Evolutionary conservation across 1,139 yeast genomes (phyloP).

Genomic region (Hemisphaericaspora xylofermentans): DNA sequence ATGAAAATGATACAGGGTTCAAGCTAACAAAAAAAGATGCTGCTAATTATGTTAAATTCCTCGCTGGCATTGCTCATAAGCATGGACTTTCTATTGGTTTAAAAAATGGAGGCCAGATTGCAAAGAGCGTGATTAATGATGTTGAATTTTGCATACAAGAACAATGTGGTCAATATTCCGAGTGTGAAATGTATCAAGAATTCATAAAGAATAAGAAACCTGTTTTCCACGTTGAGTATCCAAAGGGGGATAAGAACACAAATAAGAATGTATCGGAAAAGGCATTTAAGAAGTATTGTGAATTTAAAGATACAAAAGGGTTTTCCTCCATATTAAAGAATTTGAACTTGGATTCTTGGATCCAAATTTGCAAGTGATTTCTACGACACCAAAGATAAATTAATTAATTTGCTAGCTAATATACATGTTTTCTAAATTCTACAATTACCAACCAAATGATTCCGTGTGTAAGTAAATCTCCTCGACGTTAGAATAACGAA

Average conservation of each 20-base stretch:
- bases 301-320: constrained; percentile 10
- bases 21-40: constrained; percentile 19
- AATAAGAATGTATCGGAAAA: constrained; percentile 8
- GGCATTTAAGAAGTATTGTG: constrained; percentile 13
- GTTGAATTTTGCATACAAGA: constrained; percentile 23
- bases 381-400: neutral
- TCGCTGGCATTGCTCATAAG: constrained; percentile 15
- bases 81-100: constrained; percentile 18
- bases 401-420: neutral
- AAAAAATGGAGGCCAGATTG: constrained; percentile 22
- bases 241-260: constrained; percentile 17
- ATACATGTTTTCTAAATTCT: neutral
- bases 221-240: constrained; percentile 23
- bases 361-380: constrained; percentile 7
- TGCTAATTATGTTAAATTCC: constrained; percentile 16
- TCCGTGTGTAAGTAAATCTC: constrained; percentile 62
- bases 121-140: constrained; percentile 12
- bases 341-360: constrained; percentile 19
- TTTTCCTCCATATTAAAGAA: constrained; percentile 23
- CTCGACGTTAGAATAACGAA: constrained; percentile 28
- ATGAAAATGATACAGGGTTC: constrained; percentile 22
- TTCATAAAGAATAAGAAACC: constrained; percentile 17
- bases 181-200: constrained; percentile 16
- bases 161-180: constrained; percentile 21
- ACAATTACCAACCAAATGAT: constrained; percentile 55